Evolutionary conservation across 78 protist species (phyloP).

Genomic region (Bodo saltans): DNA sequence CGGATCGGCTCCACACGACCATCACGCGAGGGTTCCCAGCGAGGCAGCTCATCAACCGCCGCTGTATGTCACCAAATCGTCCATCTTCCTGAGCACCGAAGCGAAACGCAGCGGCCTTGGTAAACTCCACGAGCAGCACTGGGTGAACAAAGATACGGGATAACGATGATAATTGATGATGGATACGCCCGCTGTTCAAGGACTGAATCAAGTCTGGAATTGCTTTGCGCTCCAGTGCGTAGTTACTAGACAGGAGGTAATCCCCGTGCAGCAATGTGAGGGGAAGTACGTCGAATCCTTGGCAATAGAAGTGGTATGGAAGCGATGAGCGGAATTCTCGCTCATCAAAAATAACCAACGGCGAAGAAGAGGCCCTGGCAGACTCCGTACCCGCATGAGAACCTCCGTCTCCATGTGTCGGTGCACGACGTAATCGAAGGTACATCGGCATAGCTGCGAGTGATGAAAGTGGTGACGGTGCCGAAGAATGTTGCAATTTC

Average conservation of each 20-base stretch:
- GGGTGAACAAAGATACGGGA: neutral
- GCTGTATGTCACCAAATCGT: neutral
- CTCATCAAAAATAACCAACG: neutral
- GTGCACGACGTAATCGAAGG: neutral
- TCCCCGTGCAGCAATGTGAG: neutral
- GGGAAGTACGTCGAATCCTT: neutral
- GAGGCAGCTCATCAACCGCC: neutral
- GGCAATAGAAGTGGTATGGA: neutral
- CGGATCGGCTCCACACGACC: neutral
- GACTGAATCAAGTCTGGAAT: neutral
- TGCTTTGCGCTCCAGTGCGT: neutral
- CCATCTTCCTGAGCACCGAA: neutral
- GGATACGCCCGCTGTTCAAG: neutral
- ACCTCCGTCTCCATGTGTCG: neutral
- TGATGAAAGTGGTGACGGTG: neutral
- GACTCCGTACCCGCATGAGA: neutral
- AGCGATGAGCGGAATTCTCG: neutral
- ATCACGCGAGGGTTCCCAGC: neutral
- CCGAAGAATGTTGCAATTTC: neutral
- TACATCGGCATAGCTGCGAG: neutral
- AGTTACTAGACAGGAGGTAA: neutral
- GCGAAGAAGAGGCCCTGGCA: neutral
- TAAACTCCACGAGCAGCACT: neutral
- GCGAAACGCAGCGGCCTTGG: neutral
- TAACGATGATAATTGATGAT: neutral